These are phyloP conservation scores for Ceratobasidium sp. DNA, from an alignment of 1,284 basidiomycete species.

Conservation along the genomic window DNA sequence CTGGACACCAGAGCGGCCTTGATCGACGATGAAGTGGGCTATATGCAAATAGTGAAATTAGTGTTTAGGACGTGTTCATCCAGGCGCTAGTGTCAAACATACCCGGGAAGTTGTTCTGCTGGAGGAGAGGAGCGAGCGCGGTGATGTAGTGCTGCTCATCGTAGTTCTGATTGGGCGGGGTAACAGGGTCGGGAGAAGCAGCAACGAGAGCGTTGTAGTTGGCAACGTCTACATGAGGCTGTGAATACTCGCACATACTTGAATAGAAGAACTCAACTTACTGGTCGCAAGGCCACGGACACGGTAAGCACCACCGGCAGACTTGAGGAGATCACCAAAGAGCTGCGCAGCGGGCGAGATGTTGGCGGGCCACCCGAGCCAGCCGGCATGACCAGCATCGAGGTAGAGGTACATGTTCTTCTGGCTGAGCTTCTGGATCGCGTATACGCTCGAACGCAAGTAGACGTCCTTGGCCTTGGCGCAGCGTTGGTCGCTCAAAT, in stretches of 20 bases:
- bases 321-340: slow-evolving; percentile 65
- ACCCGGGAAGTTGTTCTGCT: slow-evolving; percentile 67
- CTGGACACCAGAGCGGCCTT: slow-evolving; percentile 72
- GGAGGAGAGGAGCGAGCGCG: slow-evolving; percentile 66
- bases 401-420: slow-evolving; percentile 57
- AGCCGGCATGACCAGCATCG: slow-evolving; percentile 74
- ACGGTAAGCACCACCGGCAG: slow-evolving; percentile 66
- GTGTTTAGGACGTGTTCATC: no score
- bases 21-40: slow-evolving; percentile 72
- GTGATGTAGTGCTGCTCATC: slow-evolving; percentile 74
- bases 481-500: no score
- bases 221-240: slow-evolving; percentile 72
- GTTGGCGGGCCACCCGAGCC: slow-evolving; percentile 77
- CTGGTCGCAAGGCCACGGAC: slow-evolving; percentile 73
- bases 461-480: no score
- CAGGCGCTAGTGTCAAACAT: slow-evolving; percentile 48
- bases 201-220: slow-evolving; percentile 73
- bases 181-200: slow-evolving; percentile 70
- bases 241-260: no score
- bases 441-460: no score
- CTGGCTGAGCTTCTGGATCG: slow-evolving; percentile 66
- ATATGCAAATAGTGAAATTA: no score
- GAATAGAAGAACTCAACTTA: slow-evolving; percentile 50
- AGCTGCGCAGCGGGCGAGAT: slow-evolving; percentile 68
- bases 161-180: slow-evolving; percentile 70